Conservation (phyloP, 805 yeast species). For the Candida boidinii region DNA sequence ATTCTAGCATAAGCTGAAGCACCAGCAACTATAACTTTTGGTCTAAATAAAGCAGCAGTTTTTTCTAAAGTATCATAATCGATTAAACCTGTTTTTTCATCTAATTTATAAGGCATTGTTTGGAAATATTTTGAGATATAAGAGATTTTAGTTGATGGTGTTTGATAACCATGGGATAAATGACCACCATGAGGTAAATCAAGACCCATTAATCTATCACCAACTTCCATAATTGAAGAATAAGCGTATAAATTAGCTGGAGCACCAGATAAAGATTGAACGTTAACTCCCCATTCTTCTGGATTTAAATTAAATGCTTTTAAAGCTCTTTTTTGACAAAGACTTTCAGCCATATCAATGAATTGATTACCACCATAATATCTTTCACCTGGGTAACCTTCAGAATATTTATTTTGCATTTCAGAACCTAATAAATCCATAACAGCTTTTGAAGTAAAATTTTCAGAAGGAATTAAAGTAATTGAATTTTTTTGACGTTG, state of each 20-base stretch:
- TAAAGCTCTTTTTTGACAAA: conserved; percentile 89
- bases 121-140: conserved; percentile 90
- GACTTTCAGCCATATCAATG: conserved; percentile 82
- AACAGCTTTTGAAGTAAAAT: conserved; percentile 91
- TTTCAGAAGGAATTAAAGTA: conserved; percentile 90
- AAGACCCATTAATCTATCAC: conserved; percentile 93
- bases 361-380: conserved; percentile 97
- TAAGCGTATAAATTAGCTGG: conserved; percentile 94
- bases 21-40: conserved; percentile 93
- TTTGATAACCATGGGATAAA: conserved; percentile 94
- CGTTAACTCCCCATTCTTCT: conserved; percentile 94
- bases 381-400: conserved; percentile 97
- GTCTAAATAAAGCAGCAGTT: conserved; percentile 82
- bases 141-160: conserved; percentile 81
- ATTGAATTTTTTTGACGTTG: conserved; percentile 86
- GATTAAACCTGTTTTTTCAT: conserved; percentile 79
- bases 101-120: conserved; percentile 94
- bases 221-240: conserved; percentile 80
- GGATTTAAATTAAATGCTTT: conserved; percentile 72
- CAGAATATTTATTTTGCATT: conserved; percentile 96
- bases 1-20: conserved; percentile 92
- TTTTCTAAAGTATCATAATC: conserved; percentile 84
- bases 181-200: conserved; percentile 99
- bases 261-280: conserved; percentile 91
- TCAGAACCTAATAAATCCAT: conserved; percentile 92